phyloP scores from a whole-genome alignment of 1,284 basidiomycete species.

The Cystobasidiaceae sp. region DNA sequence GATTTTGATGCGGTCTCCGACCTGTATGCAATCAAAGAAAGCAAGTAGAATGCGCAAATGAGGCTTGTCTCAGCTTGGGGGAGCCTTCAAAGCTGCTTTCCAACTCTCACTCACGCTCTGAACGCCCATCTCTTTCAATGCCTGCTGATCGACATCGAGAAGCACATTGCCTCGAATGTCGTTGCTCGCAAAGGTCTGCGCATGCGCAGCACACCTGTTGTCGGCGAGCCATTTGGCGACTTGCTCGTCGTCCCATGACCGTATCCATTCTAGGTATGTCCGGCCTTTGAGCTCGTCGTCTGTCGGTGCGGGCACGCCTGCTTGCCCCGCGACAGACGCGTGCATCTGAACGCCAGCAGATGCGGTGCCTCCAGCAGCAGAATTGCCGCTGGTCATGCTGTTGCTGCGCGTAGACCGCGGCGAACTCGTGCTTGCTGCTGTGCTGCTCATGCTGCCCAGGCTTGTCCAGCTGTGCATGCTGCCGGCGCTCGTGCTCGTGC shows the following conservation, averaged over 20 bases:
- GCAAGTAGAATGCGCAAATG: too few relatives aligned
- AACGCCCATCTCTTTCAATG: slow-evolving; percentile 82
- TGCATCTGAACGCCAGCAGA: too few relatives aligned
- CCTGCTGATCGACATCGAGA: slow-evolving; percentile 77
- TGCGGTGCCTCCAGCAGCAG: too few relatives aligned
- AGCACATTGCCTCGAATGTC: slow-evolving; percentile 85
- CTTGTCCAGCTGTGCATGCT: slow-evolving; percentile 14
- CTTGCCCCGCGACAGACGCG: too few relatives aligned
- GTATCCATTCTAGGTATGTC: slow-evolving; percentile 32
- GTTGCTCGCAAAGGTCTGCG: slow-evolving; percentile 66
- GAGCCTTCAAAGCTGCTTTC: background rate
- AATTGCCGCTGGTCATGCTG: slow-evolving; percentile 12
- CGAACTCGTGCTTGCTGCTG: slow-evolving; percentile 16
- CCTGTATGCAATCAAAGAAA: too few relatives aligned
- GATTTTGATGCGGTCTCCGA: slow-evolving; percentile 83
- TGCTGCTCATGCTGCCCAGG: slow-evolving; percentile 12
- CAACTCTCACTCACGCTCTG: slow-evolving; percentile 50
- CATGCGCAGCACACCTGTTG: slow-evolving; percentile 62
- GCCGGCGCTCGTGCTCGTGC: background rate
- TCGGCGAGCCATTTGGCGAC: slow-evolving; percentile 40
- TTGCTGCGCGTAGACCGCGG: slow-evolving; percentile 18
- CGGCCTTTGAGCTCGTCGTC: slow-evolving; percentile 21
- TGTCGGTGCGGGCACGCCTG: slow-evolving; percentile 24
- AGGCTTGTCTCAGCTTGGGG: background rate
- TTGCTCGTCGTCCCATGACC: slow-evolving; percentile 37